Evolutionary conservation across 2,329 filamentous ascomycete species (phyloP), one percentile per base, ranked within the genome.

Genomic region (Ascocoryne sarcoides): DNA sequence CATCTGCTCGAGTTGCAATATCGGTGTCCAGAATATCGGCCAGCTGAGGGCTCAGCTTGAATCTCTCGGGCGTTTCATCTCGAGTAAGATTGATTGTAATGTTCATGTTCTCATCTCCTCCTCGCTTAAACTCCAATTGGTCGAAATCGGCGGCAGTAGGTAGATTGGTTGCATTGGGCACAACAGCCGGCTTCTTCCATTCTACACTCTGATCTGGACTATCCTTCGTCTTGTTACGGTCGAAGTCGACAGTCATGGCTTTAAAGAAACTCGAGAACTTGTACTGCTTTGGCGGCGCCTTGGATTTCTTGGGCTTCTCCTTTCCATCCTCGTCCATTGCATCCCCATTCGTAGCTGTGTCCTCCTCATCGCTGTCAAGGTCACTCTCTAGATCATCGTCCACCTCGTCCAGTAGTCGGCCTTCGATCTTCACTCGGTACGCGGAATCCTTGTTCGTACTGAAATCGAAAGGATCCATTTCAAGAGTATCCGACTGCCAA

Each of bases 361-460:
- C 65, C 9, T 64, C 63, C 44, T 70, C 67, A 15, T 68, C 70
- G 17, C 70, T 69, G 32, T 72, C 68, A 10, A 53, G 49, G 37
- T 71, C 65, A 21, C 71, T 67, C 5, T 67, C 65, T 4, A 70
- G 63, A 31, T 66, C 62, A 48, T 77, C 70, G 32, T 74, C 70
- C 12, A 76, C 69, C 39, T 85, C 79, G 48, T 88, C 84, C 17
- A 96, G 70, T 39, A 96, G 66, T 20, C 82, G 77, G 31, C 87
- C 92, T 63, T 95, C 86, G 47, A 98, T 90, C 66, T 89, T 94
- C 51, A 98, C 86, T 42, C 82, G 79, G 61, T 89, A 98, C 9
- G 81, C 84, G 2, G 86, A 83, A 52, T 88, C 82, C 51, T 75
- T 72, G 48, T 78, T 86, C 38, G 80, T 79, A 39, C 79, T 80